Evolutionary conservation across 2,329 filamentous ascomycete species (phyloP).

Genomic region (Cladophialophora immunda): DNA sequence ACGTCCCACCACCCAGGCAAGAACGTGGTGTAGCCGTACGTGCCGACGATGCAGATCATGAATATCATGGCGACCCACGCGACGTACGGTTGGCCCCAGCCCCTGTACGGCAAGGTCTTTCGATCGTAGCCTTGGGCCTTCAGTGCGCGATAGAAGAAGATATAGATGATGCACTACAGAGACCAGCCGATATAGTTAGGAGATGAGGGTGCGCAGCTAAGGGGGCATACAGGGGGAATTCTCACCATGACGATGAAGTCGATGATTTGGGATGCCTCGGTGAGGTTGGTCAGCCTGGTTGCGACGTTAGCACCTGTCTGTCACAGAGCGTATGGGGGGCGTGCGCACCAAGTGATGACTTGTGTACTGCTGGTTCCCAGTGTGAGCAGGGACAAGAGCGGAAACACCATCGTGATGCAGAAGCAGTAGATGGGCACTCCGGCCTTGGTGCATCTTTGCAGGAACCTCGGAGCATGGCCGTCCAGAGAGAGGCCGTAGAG

Average conservation of each 20-base stretch:
- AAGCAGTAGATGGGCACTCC: constrained; percentile 71
- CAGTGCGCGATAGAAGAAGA: constrained; percentile 65
- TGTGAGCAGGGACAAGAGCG: constrained; percentile 63
- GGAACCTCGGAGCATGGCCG: constrained; percentile 62
- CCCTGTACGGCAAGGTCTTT: constrained; percentile 63
- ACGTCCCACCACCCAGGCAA: constrained; percentile 65
- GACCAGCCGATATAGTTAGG: constrained; percentile 64
- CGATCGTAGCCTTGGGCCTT: constrained; percentile 63
- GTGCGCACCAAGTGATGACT: constrained; percentile 61
- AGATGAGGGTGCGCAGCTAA: not conserved
- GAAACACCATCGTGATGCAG: constrained; percentile 62
- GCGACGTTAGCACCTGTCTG: not conserved
- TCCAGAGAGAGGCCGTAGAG: constrained; percentile 64
- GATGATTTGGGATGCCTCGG: constrained; percentile 64
- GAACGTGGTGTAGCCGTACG: constrained; percentile 63
- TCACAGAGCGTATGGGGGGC: too few relatives aligned
- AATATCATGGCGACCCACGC: constrained; percentile 44
- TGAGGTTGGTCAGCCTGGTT: constrained; percentile 53
- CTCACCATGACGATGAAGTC: constrained; percentile 49
- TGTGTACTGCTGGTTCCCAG: constrained; percentile 58
- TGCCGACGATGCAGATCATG: constrained; percentile 57
- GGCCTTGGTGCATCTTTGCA: constrained; percentile 66
- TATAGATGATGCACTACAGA: constrained; percentile 63
- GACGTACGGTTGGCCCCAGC: constrained; percentile 66
- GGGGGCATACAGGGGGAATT: not conserved